Evolutionary conservation across 2,329 filamentous ascomycete genomes (phyloP).

Genomic region (Incumbomyces lentus): DNA sequence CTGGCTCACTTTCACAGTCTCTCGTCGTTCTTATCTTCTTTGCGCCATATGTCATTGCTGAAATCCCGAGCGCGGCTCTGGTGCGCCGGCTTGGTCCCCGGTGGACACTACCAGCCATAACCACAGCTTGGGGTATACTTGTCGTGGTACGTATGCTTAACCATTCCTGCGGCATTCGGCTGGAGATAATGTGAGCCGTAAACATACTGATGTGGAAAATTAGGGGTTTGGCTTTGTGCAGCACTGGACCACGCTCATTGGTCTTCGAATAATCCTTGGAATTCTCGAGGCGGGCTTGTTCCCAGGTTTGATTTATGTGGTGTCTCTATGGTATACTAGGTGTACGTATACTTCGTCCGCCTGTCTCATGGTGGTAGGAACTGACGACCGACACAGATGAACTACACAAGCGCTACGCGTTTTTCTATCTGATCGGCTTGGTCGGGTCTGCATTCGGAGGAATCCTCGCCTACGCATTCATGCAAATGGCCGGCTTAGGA

Average conservation of each 20-base stretch:
- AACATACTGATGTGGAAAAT: too few relatives aligned
- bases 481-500: constrained; percentile 25
- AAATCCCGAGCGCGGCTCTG: constrained; percentile 58
- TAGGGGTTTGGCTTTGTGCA: constrained; percentile 20
- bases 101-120: constrained; percentile 23
- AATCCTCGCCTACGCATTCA: constrained; percentile 34
- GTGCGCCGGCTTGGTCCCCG: constrained; percentile 51
- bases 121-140: constrained; percentile 32
- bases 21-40: constrained; percentile 63
- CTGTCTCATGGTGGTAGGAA: constrained; percentile 24
- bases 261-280: constrained; percentile 41
- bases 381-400: constrained; percentile 21
- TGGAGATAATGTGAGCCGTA: too few relatives aligned
- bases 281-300: constrained; percentile 46
- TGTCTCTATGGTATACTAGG: constrained; percentile 26
- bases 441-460: constrained; percentile 38
- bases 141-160: constrained; percentile 21
- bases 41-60: constrained; percentile 59
- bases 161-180: too few relatives aligned
- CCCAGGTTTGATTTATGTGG: constrained; percentile 39
- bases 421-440: constrained; percentile 42
- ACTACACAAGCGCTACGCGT: constrained; percentile 29
- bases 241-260: constrained; percentile 15
- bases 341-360: constrained; percentile 5
- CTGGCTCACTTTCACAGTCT: constrained; percentile 20